Evolutionary conservation across 495 filamentous ascomycete species (phyloP).

Genomic region (Talaromyces trachyspermus): DNA sequence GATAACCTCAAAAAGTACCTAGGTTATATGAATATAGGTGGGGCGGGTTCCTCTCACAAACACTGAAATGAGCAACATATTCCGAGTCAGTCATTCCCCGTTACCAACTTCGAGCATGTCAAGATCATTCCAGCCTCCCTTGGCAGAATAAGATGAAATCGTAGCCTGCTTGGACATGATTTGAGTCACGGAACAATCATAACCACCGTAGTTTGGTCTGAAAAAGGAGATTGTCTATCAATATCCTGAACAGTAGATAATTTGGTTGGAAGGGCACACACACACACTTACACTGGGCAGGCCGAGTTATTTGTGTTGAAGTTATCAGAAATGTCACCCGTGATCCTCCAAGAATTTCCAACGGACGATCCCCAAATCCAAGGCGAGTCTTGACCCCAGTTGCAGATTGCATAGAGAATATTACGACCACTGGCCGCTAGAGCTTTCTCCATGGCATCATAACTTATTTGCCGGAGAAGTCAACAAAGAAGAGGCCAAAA

Average conservation of each 20-base stretch:
- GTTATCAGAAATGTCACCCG: conserved; percentile 41
- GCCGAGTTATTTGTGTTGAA: conserved; percentile 16
- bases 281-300: conserved; percentile 14
- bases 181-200: conserved; percentile 1
- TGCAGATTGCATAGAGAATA: conserved; percentile 58
- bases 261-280: background rate
- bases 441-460: conserved; percentile 54
- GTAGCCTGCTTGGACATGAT: conserved; percentile 1
- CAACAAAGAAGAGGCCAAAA: background rate
- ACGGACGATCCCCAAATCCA: conserved; percentile 52
- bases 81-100: conserved; percentile 37
- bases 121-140: conserved; percentile 25
- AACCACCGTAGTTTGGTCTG: conserved; percentile 1
- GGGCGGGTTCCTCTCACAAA: conserved; percentile 17
- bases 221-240: background rate
- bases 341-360: conserved; percentile 51
- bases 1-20: too few species aligned
- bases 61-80: conserved; percentile 20
- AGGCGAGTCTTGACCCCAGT: conserved; percentile 44
- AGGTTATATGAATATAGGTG: background rate
- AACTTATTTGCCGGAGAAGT: conserved; percentile 43
- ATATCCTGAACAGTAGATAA: background rate
- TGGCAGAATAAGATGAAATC: background rate
- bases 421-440: conserved; percentile 45
- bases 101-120: conserved; percentile 60